Evolutionary conservation across 345 rosid genomes (phyloP), one percentile per base, ranked within the genome.

Genomic region (Brassica nigra): DNA sequence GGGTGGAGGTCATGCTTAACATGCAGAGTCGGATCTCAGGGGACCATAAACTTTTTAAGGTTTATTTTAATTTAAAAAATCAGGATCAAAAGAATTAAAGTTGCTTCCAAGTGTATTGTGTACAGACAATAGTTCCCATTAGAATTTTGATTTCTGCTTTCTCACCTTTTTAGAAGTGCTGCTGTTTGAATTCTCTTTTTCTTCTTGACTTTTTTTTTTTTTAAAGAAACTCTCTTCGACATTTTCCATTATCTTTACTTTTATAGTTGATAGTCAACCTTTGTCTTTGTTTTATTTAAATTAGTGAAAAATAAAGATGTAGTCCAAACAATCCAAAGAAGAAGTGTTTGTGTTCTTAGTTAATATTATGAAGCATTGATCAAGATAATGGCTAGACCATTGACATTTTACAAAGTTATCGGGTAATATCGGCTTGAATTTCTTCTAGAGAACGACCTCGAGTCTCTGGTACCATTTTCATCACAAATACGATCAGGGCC

Each of bases 361-460:
- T 58, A 58, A 23, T 23, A 8, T 58, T 58, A 58, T 4, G 6
- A 58, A 58, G 14, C 62, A 3, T 20, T 20, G 28, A 23, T 55
- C 62, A 20, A 58, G 62, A 58, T 58, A 8, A 58, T 58, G 30
- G 62, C 14, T 20, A 58, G 29, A 57, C 28, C 27, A 20, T 8
- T 20, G 62, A 58, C 12, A 58, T 58, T 20, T 20, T 9, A 27
- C 63, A 79, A 67, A 12, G 18, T 75, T 70, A 75, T 20, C 72
- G 67, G 29, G 83, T 69, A 62, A 80, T 69, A 20, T 85, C 83
- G 1, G 88, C 89, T 86, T 91, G 98, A 76, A 93, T 89, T 73
- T 93, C 89, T 80, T 91, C 97, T 9, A 91, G 83, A 0, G 93
- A 89, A 62, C 91, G 81, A 30, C 97, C 95, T 79, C 89, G 89